Conservation (phyloP, 371 early-diverging fungal genomes). For the Mortierella sp. region DNA sequence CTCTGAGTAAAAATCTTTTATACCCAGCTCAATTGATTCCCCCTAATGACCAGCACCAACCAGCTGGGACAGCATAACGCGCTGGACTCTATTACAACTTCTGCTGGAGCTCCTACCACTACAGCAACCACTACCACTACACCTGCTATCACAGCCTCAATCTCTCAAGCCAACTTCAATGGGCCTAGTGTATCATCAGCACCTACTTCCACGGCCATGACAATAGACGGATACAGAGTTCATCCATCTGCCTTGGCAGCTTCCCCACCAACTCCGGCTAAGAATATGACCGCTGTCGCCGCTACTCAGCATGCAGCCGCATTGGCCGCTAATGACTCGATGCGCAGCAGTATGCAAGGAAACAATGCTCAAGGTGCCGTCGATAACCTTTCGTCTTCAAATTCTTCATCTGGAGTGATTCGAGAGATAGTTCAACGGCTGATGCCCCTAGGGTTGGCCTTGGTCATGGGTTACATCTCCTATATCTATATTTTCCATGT, state of each 20-base stretch:
- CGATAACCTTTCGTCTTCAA: not conserved
- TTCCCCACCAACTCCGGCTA: constrained; percentile 14
- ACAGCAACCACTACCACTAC: not conserved
- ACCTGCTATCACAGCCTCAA: not conserved
- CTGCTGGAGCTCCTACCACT: not conserved
- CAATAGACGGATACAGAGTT: constrained; percentile 33
- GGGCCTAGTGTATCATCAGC: not conserved
- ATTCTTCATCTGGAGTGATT: not conserved
- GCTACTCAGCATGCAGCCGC: constrained; percentile 42
- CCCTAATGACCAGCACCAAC: constrained; percentile 9
- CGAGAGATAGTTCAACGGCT: constrained; percentile 10
- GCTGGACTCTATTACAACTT: not conserved
- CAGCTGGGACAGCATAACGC: constrained; percentile 15
- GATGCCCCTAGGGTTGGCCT: constrained; percentile 42
- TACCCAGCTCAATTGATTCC: too few relatives aligned
- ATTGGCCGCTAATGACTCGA: constrained; percentile 27
- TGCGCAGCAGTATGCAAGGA: not conserved
- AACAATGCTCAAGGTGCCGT: not conserved
- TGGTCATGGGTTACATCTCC: constrained; percentile 52
- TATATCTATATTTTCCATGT: constrained; percentile 58
- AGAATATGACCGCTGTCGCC: constrained; percentile 26
- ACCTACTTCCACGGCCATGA: constrained; percentile 5
- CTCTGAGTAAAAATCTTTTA: too few relatives aligned
- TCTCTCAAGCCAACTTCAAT: not conserved
- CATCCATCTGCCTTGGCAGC: constrained; percentile 46